Evolutionary conservation across 805 yeast species (phyloP), one percentile per base, ranked within the genome.

Genomic region (Barnettozyma californica): DNA sequence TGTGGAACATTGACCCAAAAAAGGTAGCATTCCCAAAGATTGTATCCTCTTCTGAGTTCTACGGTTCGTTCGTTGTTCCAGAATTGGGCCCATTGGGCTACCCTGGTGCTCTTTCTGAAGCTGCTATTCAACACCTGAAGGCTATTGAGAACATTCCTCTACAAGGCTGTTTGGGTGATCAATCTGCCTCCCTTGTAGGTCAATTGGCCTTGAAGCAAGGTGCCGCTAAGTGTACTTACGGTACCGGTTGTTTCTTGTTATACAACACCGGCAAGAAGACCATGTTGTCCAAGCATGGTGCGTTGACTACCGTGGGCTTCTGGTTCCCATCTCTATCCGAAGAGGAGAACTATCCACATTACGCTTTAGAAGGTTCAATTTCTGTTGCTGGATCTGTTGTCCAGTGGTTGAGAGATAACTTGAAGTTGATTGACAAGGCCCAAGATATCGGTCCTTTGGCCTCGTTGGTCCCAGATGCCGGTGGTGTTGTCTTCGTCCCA

Each of bases 371-470:
- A 69, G 98, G 98, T 45, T 89, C 97, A 8, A 87, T 92, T 60
- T 95, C 97, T 3, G 97, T 90, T 46, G 97, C 97, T 20, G 97
- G 98, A 27, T 83, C 95, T 9, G 87, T 86, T 57, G 88, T 91
- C 55, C 95, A 88, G 69, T 91, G 97, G 96, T 76, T 92, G 57
- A 77, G 96, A 63, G 96, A 91, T 68, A 90, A 90, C 70, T 77
- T 91, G 69, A 84, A 86, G 56, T 70, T 91, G 61, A 87, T 91
- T 58, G 82, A 81, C 58, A 78, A 80, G 49, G 87, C 96, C 7
- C 83, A 84, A 56, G 96, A 91, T 66, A 82, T 92, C 53, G 97
- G 96, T 4, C 95, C 95, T 25, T 75, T 91, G 59, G 96, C 96
- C 11, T 80, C 86, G 23, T 83, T 81, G 59, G 96, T 88, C 35